Base-by-base conservation (phyloP, 352 stramenopile genomes). In the Pythium phragmiticola region DNA sequence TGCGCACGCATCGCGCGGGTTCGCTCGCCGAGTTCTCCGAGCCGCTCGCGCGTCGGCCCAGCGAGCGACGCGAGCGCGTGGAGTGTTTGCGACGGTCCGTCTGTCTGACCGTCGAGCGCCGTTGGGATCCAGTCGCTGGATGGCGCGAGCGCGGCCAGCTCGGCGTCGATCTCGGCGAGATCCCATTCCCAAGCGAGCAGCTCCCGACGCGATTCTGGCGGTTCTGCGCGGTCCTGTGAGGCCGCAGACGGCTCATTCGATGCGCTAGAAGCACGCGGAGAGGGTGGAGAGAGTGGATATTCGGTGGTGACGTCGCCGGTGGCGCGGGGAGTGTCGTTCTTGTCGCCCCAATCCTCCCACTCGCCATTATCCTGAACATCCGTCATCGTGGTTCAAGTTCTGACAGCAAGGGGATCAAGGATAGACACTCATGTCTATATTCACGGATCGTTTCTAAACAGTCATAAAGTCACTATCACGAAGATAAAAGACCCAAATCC, bases 261-360 rank as follows among this genome's bases (percentile, higher is more conserved):
- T 12, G 39, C 23, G 33, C 7, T 13, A 39, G 45, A 49, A 19
- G 21, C 33, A 34, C 21, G 12, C 8, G 23, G 5, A 48, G 43
- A 55, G 11, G 41, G 9, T 28, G 14, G 37, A 37, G 36, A 7
- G 36, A 30, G n/a, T 45, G 36, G 46, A 41, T 26, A 5, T 3
- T 36, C n/a, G 5, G 7, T 28, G 26, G 57, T 14, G 14, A 33
- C 7, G 37, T 21, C 26, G 14, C 21, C 7, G 37, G 19, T 26
- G 16, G 37, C 30, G 43, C 28, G 21, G 30, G 16, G 37, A 13
- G 47, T 21, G 8, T 47, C 16, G 26, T 21, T 16, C 41, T 72
- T 65, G 34, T 77, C 73, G 68, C 82, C 76, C 78, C 76, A 88
- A 49, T 84, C 78, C 30, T 82, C 76, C 76, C 76, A 87, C 48